Evolutionary conservation across 2,329 filamentous ascomycete genomes (phyloP), one percentile per base, ranked within the genome.

Genomic region (Cladophialophora chaetospira): DNA sequence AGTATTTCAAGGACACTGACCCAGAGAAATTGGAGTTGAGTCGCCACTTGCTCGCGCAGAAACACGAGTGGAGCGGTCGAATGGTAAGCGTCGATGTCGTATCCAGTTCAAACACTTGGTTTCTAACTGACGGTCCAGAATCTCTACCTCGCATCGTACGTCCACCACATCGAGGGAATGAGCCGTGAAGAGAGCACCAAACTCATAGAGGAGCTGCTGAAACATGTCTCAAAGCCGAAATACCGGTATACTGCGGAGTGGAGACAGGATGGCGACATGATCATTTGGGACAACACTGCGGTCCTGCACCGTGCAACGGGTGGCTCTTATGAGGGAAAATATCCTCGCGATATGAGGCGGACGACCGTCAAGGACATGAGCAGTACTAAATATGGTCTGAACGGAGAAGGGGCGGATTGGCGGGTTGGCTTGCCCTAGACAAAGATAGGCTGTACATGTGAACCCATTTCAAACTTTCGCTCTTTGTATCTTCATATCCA

Each of bases 281-380:
- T 84, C 15, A 73, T 82, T n/a, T 85, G 82, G 82, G 82, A 85
- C 63, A 85, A 85, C 64, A 78, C 78, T 0, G 76, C 73, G 45
- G 77, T 79, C 13, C 73, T 84, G 72, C 82, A 85, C 67, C 68
- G 81, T 2, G 79, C 79, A 0, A 74, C 72, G 1, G 71, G 72
- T 1, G 81, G 80, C 0, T 63, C 65, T 0, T 82, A 79, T 56
- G 73, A 75, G 55, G 76, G 77, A 0, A 77, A 73, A 63, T 78
- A 73, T 63, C 70, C 65, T 57, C 70, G 80, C 38, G 82, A 85
- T 66, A 73, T 84, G 75, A 69, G 82, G 38, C 70, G 82, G 57
- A 78, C 80, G 2, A 84, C 42, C 5, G 42, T 45, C 3, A 25
- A 45, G 13, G 42, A 45, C 13, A 25, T 26, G 58, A 68, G 46